phyloP scores from a whole-genome alignment of 345 rosid genomes.

The Schrenkiella parvula region DNA sequence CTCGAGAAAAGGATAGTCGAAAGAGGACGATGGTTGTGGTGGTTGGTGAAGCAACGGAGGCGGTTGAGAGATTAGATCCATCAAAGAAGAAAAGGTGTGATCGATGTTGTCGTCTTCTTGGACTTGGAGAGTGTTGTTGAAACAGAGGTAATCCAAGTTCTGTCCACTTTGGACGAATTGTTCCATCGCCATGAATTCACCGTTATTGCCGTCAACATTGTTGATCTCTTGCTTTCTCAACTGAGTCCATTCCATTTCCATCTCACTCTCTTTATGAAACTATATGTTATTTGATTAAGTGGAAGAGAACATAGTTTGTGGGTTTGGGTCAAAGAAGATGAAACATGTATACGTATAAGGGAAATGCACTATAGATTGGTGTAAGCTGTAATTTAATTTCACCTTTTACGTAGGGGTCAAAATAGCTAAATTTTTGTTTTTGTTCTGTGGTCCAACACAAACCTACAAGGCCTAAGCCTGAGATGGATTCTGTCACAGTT shows the following conservation, averaged over 20 bases:
- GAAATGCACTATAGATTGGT: neutral
- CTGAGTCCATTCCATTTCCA: neutral
- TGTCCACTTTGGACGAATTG: constrained; percentile 40
- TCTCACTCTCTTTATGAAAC: neutral
- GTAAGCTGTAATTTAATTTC: neutral
- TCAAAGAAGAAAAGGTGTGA: constrained; percentile 19
- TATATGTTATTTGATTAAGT: neutral
- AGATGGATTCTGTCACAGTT: neutral
- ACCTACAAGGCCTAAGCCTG: neutral
- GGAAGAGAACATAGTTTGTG: neutral
- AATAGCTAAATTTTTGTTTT: neutral
- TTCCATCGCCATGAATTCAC: constrained; percentile 2
- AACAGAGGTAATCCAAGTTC: constrained; percentile 45
- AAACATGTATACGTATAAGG: neutral
- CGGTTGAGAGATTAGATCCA: constrained; percentile 38
- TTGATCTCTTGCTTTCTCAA: constrained; percentile 1
- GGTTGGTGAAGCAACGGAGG: constrained; percentile 35
- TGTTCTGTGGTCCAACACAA: constrained; percentile 8
- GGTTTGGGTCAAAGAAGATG: neutral
- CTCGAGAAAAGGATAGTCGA: constrained; percentile 44
- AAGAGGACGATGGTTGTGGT: constrained; percentile 27
- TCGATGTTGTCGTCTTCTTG: constrained; percentile 16
- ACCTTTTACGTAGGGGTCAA: neutral
- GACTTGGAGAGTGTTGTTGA: constrained; percentile 20
- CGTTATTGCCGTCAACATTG: neutral